phyloP scores from a whole-genome alignment of 176 grass and related monocot genomes.

The Rhipidocladum racemiflorum region DNA sequence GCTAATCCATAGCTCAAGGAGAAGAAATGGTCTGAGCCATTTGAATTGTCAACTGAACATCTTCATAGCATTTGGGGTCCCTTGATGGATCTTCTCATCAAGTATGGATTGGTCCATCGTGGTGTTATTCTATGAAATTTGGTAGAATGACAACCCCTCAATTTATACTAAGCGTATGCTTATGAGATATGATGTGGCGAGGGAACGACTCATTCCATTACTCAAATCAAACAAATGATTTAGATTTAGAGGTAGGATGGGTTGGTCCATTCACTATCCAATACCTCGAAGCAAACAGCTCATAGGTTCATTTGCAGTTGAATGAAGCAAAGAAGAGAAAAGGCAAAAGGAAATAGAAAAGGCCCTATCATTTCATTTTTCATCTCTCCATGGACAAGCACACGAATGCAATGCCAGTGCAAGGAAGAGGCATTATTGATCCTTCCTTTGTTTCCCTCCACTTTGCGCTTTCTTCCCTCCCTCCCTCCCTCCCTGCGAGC shows the following conservation, averaged over 20 bases:
- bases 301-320: background rate
- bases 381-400: background rate
- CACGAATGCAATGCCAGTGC: conserved; percentile 12
- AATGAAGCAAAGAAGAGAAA: conserved; percentile 5
- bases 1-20: background rate
- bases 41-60: background rate
- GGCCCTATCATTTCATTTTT: conserved; percentile 7
- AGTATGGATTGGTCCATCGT: no score
- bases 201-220: no score
- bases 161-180: no score
- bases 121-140: no score
- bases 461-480: conserved; percentile 32
- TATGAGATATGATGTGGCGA: no score
- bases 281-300: no score
- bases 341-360: conserved; percentile 1
- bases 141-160: no score
- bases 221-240: no score
- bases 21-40: conserved; percentile 8
- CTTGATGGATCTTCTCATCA: no score
- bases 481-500: conserved; percentile 16
- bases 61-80: no score
- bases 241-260: no score
- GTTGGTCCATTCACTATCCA: no score
- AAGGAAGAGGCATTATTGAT: background rate
- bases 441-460: conserved; percentile 21